These are phyloP conservation scores for Emmonsia crescens DNA, from an alignment of 2,329 filamentous ascomycete species.

Conservation along the genomic window DNA sequence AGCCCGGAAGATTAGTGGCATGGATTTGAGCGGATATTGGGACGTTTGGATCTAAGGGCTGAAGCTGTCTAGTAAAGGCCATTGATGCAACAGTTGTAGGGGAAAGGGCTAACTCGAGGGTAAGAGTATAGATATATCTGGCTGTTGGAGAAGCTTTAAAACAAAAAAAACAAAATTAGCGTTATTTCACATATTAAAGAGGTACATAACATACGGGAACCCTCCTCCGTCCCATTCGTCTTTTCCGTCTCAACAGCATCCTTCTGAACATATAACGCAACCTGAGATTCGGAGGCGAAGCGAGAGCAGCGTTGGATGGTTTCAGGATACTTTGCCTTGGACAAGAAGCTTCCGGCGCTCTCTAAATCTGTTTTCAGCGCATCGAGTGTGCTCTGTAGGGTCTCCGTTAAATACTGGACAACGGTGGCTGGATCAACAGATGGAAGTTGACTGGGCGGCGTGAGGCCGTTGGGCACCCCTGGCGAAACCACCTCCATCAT, in stretches of 20 bases:
- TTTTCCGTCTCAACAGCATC: conserved; percentile 42
- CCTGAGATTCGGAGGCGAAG: conserved; percentile 80
- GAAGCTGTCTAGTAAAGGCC: conserved; percentile 78
- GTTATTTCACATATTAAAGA: not conserved
- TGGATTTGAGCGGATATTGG: conserved; percentile 83
- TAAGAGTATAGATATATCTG: conserved; percentile 64
- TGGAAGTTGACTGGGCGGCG: conserved; percentile 11
- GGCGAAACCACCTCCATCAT: conserved; percentile 17
- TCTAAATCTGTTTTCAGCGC: conserved; percentile 70
- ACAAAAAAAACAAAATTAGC: not conserved
- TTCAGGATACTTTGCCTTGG: conserved; percentile 58
- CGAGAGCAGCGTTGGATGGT: conserved; percentile 78
- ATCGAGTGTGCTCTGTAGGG: conserved; percentile 63
- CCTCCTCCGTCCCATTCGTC: conserved; percentile 29
- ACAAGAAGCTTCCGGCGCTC: conserved; percentile 70
- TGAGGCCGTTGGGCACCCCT: conserved; percentile 15
- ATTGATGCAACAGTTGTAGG: conserved; percentile 75
- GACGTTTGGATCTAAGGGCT: conserved; percentile 71
- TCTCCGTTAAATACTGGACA: conserved; percentile 59
- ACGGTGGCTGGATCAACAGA: conserved; percentile 56
- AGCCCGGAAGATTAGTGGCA: conserved; percentile 81
- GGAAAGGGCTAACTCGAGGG: conserved; percentile 64
- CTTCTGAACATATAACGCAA: conserved; percentile 77
- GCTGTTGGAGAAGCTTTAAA: conserved; percentile 20
- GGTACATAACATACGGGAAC: conserved; percentile 28